phyloP scores from a whole-genome alignment of 345 rosid species.

The Lepidium africanum region DNA sequence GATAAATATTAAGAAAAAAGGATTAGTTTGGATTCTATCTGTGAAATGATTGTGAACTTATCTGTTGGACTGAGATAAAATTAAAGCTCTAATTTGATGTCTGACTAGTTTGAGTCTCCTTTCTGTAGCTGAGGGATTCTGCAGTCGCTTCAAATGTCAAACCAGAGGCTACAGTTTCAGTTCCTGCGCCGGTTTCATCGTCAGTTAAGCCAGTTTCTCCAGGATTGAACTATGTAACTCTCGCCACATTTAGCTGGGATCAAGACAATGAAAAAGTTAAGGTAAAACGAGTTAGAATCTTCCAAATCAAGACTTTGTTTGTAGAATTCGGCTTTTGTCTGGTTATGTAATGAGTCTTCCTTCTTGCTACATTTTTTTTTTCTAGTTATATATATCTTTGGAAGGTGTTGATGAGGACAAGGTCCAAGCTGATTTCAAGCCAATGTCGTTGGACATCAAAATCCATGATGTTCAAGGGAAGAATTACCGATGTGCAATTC shows the following conservation, averaged over 20 bases:
- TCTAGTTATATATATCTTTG: conserved; percentile 64
- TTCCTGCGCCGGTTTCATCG: conserved; percentile 38
- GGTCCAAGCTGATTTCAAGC: conserved; percentile 58
- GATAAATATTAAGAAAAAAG: background rate
- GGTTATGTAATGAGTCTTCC: background rate
- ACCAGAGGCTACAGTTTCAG: conserved; percentile 22
- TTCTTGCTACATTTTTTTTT: background rate
- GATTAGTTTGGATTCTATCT: background rate
- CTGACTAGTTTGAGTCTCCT: background rate
- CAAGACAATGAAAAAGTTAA: conserved; percentile 93
- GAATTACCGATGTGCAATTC: conserved; percentile 62
- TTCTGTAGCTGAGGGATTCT: conserved; percentile 19
- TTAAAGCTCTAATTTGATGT: background rate
- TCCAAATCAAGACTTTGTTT: background rate
- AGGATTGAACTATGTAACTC: conserved; percentile 39
- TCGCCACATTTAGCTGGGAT: conserved; percentile 91
- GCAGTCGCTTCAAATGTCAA: conserved; percentile 21
- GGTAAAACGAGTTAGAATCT: conserved; percentile 34
- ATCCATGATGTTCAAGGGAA: conserved; percentile 78
- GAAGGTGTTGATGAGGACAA: conserved; percentile 79
- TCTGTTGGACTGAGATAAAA: background rate
- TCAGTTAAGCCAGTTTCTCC: conserved; percentile 35
- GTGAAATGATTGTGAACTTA: background rate
- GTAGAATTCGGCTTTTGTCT: background rate
- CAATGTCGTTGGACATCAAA: conserved; percentile 57